Evolutionary conservation across 1,284 basidiomycete species (phyloP).

Genomic region (Boletus semigastroideus): DNA sequence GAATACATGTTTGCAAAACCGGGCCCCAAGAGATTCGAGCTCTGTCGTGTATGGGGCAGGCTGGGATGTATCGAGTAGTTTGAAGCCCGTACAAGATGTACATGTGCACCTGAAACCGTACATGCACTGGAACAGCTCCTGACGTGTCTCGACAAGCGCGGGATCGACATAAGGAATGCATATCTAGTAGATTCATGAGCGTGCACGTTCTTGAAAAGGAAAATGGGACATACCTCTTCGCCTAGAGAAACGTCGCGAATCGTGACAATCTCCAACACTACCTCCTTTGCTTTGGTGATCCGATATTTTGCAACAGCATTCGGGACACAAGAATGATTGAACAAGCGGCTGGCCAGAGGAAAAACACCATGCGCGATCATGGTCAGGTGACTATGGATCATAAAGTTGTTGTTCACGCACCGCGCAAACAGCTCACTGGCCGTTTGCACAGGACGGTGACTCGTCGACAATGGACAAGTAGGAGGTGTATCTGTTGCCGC

Average conservation of each 20-base stretch:
- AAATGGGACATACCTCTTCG: slow-evolving; percentile 55
- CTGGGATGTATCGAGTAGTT: slow-evolving; percentile 35
- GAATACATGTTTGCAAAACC: slow-evolving; percentile 42
- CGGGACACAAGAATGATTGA: slow-evolving; percentile 77
- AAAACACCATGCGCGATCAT: slow-evolving; percentile 71
- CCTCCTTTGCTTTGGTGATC: slow-evolving; percentile 38
- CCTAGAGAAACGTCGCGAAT: slow-evolving; percentile 51
- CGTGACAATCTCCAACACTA: slow-evolving; percentile 61
- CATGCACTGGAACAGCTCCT: slow-evolving; percentile 53
- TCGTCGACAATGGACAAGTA: slow-evolving; percentile 33
- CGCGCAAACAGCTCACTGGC: slow-evolving; percentile 53
- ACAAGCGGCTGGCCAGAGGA: slow-evolving; percentile 66
- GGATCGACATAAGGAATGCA: slow-evolving; percentile 75
- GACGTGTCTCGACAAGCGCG: slow-evolving; percentile 60
- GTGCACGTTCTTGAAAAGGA: not conserved
- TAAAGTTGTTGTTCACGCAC: slow-evolving; percentile 77
- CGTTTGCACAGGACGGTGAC: slow-evolving; percentile 25
- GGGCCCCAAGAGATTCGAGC: slow-evolving; percentile 32
- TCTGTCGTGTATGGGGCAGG: slow-evolving; percentile 12
- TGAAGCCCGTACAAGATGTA: slow-evolving; percentile 46
- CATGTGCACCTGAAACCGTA: slow-evolving; percentile 72
- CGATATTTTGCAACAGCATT: slow-evolving; percentile 66
- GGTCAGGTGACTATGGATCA: slow-evolving; percentile 65
- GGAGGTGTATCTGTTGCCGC: slow-evolving; percentile 25
- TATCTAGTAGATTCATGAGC: slow-evolving; percentile 43